Base-by-base conservation (phyloP, 2,329 filamentous ascomycete genomes). In the Fusarium sterilihyphosum region DNA sequence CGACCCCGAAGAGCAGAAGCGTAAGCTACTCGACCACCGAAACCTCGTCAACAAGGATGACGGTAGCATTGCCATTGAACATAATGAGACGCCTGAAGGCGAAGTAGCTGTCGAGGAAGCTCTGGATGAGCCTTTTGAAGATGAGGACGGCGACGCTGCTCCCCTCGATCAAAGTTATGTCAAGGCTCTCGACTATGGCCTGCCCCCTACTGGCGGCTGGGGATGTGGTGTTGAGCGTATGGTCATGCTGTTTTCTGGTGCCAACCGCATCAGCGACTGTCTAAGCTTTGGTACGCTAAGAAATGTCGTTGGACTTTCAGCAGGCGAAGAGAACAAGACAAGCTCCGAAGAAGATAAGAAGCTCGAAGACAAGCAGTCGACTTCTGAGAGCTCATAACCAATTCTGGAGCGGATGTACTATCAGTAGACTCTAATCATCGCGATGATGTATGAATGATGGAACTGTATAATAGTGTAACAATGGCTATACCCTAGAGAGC, bases 131-230 rank as follows among this genome's bases (percentile, higher is more conserved):
- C 43, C 62, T 16, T 74, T 71, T 8, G 73, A 78, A 3, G 85
- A 86, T 4, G 86, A 85, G 22, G 85, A 84, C 41, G 86, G 79
- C 20, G 85, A 88, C 53, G 83, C 70, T 76, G 85, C 68, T 77
- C 88, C 77, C 78, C 88, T 81, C 78, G 95, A 98, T 78, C 93
- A 97, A 84, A 93, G 90, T 78, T 99, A 98, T 79, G 85, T 98
- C 53, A 89, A 92, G 76, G 94, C 94, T 8, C 83, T 99, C 58
- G 94, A 97, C 81, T 94, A 94, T 84, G 96, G 94, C 0, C 85
- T 99, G 68, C 96, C 96, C n/a, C 94, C 96, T 1, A 99, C 96
- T 0, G 96, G 96, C 0, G 96, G 96, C 9, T 99, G 96, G 96
- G 96, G 96, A 3, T 97, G 95, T 78, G 96, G 96, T 3, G 86